These are phyloP conservation scores for Venturia pyrina DNA, from an alignment of 2,329 filamentous ascomycete species.

Conservation along the genomic window DNA sequence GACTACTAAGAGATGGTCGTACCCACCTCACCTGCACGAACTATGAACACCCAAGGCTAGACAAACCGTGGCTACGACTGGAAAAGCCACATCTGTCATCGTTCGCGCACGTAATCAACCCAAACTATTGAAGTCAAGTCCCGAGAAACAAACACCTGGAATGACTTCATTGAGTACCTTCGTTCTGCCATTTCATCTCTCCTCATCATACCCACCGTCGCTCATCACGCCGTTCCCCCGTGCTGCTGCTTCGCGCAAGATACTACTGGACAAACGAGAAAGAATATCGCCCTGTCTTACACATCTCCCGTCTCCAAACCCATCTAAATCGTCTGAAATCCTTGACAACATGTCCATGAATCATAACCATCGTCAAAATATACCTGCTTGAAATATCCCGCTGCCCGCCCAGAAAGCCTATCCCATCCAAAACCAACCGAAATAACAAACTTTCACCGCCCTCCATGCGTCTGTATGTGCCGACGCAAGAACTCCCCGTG, in stretches of 20 bases:
- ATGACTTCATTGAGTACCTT: background rate
- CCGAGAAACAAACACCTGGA: too few species aligned
- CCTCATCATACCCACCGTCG: background rate
- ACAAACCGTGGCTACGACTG: background rate
- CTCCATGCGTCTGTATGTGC: background rate
- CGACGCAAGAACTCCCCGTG: background rate
- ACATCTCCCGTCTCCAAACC: background rate
- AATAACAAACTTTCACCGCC: background rate
- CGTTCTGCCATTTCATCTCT: background rate
- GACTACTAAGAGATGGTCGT: background rate
- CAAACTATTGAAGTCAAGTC: too few species aligned
- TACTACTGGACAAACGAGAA: conserved; percentile 4
- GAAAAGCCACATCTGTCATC: background rate
- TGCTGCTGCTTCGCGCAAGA: background rate
- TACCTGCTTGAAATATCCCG: background rate
- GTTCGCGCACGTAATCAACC: background rate
- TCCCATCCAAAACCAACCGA: background rate
- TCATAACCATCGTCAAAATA: background rate
- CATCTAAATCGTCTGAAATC: background rate
- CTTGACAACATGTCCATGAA: background rate
- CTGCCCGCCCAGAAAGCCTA: background rate
- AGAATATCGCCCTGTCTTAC: background rate
- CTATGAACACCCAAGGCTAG: background rate
- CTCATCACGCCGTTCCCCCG: background rate
- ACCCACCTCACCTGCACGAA: background rate